phyloP scores from a whole-genome alignment of 1,139 yeast genomes.

The Yamadazyma taylorii region DNA sequence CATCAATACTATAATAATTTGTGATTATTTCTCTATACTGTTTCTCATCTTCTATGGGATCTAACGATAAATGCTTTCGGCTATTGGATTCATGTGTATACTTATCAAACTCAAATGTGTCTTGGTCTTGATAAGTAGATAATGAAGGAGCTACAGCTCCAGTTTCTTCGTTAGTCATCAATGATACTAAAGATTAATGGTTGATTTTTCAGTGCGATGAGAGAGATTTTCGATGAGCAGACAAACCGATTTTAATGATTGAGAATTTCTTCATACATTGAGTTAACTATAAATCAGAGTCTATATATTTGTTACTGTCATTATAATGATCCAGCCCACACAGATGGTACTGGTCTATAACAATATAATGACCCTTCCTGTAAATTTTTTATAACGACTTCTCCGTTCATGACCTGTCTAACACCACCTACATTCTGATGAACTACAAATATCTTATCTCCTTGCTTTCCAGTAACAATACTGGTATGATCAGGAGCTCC shows the following conservation, averaged over 20 bases:
- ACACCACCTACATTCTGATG: conserved; percentile 64
- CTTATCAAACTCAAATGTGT: conserved; percentile 46
- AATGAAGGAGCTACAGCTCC: conserved; percentile 51
- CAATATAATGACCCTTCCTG: conserved; percentile 49
- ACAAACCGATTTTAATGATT: no score
- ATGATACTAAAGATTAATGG: not conserved
- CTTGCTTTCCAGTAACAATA: conserved; percentile 45
- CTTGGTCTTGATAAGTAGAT: conserved; percentile 60
- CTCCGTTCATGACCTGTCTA: conserved; percentile 48
- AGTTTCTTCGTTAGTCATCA: not conserved
- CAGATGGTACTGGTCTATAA: conserved; percentile 51
- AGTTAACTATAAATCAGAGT: no score
- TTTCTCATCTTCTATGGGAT: conserved; percentile 21
- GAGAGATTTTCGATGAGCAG: not conserved
- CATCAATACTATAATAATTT: conserved; percentile 54
- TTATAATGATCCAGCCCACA: conserved; percentile 10
- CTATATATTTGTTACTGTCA: no score
- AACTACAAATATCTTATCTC: conserved; percentile 40
- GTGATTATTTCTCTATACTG: conserved; percentile 28
- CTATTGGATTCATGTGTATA: conserved; percentile 27
- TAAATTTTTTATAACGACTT: conserved; percentile 43
- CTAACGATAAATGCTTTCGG: conserved; percentile 28
- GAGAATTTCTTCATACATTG: no score
- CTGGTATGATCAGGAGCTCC: conserved; percentile 74
- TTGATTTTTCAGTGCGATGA: conserved; percentile 1